phyloP scores from a whole-genome alignment of 2,329 filamentous ascomycete genomes.

The Teratosphaeria destructans region DNA sequence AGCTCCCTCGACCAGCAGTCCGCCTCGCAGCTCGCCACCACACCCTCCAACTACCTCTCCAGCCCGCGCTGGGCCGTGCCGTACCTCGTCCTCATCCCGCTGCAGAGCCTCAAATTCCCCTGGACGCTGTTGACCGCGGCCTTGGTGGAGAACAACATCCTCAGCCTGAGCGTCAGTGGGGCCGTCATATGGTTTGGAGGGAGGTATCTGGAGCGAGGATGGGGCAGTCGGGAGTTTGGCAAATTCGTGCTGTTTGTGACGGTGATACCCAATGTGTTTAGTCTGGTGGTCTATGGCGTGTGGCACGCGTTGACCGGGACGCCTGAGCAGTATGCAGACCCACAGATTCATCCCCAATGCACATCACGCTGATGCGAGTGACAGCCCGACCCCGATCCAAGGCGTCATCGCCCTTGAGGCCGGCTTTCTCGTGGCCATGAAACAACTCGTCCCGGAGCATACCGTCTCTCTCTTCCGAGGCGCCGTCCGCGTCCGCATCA shows the following conservation, averaged over 20 bases:
- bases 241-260: slow-evolving; percentile 75
- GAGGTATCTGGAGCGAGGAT: slow-evolving; percentile 88
- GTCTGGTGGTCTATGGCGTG: slow-evolving; percentile 62
- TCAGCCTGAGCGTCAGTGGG: slow-evolving; percentile 68
- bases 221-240: slow-evolving; percentile 83
- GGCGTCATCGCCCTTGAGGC: slow-evolving; percentile 85
- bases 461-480: slow-evolving; percentile 90
- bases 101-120: slow-evolving; percentile 73
- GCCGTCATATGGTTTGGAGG: slow-evolving; percentile 83
- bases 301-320: slow-evolving; percentile 59
- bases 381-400: slow-evolving; percentile 65
- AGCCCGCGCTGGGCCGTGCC: slow-evolving; percentile 41
- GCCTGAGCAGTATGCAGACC: slow-evolving; percentile 53
- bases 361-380: neutral
- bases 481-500: slow-evolving; percentile 77
- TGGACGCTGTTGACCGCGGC: slow-evolving; percentile 86
- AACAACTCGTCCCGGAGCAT: slow-evolving; percentile 93
- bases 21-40: slow-evolving; percentile 11
- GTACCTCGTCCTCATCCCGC: slow-evolving; percentile 79
- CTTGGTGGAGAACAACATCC: slow-evolving; percentile 85
- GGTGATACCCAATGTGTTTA: slow-evolving; percentile 68
- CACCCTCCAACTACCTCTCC: slow-evolving; percentile 25
- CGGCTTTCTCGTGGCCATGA: slow-evolving; percentile 90
- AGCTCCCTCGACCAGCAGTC: slow-evolving; percentile 17
- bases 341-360: neutral